Percentiles rank a stretch among this genome's conserved stretches.
phyloP scores from a whole-genome alignment of 179 eudicot species.

The Corrigiola litoralis region DNA sequence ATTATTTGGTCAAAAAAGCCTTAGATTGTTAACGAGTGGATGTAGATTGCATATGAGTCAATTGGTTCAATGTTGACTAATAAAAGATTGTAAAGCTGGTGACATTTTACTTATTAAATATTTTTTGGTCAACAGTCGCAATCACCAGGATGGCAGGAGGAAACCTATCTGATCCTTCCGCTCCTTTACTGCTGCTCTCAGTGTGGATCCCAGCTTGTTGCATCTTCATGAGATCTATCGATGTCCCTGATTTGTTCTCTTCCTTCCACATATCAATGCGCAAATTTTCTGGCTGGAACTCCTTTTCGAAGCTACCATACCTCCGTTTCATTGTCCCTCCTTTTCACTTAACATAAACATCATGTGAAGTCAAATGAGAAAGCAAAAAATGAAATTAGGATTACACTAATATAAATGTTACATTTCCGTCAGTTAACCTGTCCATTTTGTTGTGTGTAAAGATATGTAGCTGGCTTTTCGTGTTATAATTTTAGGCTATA shows the following conservation, averaged over 20 bases:
- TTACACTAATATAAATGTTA: no score
- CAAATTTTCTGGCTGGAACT: no score
- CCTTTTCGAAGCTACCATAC: background rate
- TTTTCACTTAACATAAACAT: background rate
- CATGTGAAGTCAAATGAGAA: no score
- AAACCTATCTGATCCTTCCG: background rate
- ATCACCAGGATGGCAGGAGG: background rate
- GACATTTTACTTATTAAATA: background rate
- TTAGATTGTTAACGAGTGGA: background rate
- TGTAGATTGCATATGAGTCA: background rate
- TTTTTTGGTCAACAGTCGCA: background rate
- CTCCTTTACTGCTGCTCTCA: background rate
- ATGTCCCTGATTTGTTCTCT: background rate
- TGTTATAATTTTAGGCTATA: background rate
- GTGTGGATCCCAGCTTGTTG: background rate
- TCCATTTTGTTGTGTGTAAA: no score
- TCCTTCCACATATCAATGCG: background rate
- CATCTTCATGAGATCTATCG: background rate
- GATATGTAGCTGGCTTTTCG: background rate
- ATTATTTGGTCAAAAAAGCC: conserved; percentile 3
- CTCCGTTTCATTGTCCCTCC: background rate
- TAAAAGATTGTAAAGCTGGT: background rate
- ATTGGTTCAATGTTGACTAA: background rate
- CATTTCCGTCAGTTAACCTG: no score
- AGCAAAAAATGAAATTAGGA: no score